phyloP scores from a whole-genome alignment of 257 asterid species.

The Cynanchum wilfordii region DNA sequence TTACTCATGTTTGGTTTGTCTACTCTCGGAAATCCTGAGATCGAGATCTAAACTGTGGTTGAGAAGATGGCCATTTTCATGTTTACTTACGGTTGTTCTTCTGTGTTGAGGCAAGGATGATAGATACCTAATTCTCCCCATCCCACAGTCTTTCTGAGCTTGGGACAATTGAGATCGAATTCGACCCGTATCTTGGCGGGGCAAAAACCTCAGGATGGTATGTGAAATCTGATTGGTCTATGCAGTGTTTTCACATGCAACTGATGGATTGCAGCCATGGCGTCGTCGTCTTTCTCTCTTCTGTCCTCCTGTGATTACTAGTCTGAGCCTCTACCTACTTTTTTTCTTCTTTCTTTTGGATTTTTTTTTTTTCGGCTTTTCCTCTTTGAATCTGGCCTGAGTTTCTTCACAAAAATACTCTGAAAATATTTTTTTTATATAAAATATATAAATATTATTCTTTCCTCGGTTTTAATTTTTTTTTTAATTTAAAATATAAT shows the following conservation, averaged over 20 bases:
- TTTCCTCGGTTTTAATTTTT: no score
- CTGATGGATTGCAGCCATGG: conserved; percentile 7
- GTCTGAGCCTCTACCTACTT: not conserved
- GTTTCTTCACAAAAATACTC: no score
- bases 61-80: no score
- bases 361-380: not conserved
- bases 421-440: no score
- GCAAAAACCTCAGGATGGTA: not conserved
- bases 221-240: not conserved
- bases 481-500: no score
- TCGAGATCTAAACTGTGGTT: no score
- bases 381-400: no score
- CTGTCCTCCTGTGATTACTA: not conserved
- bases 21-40: no score
- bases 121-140: not conserved
- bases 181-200: conserved; percentile 5
- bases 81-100: no score
- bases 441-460: no score
- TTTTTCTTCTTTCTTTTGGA: not conserved
- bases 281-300: not conserved
- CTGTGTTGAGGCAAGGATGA: conserved; percentile 1
- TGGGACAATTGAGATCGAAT: not conserved
- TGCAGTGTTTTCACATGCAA: not conserved
- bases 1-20: no score
- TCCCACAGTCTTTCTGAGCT: not conserved